A percentile compares a stretch with the other conserved stretches of the same genome.
Evolutionary conservation across 106 monocot species (phyloP).

Genomic region (Dactylorhiza incarnata): DNA sequence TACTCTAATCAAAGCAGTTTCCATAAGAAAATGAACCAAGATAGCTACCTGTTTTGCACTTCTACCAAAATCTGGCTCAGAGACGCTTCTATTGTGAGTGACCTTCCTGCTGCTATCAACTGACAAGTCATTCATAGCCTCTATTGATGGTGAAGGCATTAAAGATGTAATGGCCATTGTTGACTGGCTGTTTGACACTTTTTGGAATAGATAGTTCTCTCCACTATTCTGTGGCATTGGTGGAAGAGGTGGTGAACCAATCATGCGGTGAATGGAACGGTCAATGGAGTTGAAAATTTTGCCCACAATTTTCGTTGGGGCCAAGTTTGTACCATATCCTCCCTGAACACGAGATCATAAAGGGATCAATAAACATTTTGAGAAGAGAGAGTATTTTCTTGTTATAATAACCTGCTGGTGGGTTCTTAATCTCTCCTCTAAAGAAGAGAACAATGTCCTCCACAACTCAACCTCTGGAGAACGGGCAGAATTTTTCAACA

Average conservation of each 20-base stretch:
- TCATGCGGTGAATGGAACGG: slow-evolving; percentile 80
- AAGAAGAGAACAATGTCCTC: slow-evolving; percentile 60
- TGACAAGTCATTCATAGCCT: slow-evolving; percentile 62
- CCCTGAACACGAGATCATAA: slow-evolving; percentile 36
- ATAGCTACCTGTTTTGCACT: slow-evolving; percentile 55
- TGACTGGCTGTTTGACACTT: slow-evolving; percentile 65
- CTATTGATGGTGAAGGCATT: slow-evolving; percentile 73
- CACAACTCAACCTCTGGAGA: slow-evolving; percentile 78
- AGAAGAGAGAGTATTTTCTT: not conserved
- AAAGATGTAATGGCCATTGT: slow-evolving; percentile 67
- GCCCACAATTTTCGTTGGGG: slow-evolving; percentile 79
- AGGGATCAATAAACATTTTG: not conserved
- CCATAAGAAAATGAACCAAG: not conserved
- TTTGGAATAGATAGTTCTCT: slow-evolving; percentile 20
- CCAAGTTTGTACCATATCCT: slow-evolving; percentile 75
- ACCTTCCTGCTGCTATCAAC: slow-evolving; percentile 31
- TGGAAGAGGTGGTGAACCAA: slow-evolving; percentile 74
- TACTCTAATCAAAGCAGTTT: not conserved
- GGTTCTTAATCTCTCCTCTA: slow-evolving; percentile 76
- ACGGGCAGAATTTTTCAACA: slow-evolving; percentile 66
- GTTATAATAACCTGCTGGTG: slow-evolving; percentile 70
- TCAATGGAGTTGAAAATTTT: slow-evolving; percentile 85
- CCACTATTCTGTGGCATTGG: slow-evolving; percentile 39
- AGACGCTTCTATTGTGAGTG: slow-evolving; percentile 68
- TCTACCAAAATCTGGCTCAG: slow-evolving; percentile 91